Conservation (phyloP, 257 asterid genomes). For the Solanum neorickii region DNA sequence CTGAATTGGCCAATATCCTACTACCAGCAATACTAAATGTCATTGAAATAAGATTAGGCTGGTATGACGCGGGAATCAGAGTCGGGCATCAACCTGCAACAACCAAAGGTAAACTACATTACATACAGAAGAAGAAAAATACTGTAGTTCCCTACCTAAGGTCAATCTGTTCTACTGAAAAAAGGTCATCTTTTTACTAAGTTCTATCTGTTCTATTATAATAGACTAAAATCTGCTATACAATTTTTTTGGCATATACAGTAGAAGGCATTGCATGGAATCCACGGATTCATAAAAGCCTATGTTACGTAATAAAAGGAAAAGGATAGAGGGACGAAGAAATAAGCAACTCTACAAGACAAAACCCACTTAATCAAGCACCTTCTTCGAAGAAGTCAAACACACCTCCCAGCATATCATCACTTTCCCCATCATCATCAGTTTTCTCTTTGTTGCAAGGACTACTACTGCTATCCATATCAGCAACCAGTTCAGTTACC, state of each 20-base stretch:
- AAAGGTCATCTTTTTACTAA: not conserved
- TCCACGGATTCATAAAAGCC: not conserved
- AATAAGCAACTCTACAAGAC: not conserved
- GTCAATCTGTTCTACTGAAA: not conserved
- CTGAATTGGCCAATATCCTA: not conserved
- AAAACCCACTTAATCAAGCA: not conserved
- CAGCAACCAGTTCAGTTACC: conserved; percentile 14
- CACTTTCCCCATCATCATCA: conserved; percentile 32
- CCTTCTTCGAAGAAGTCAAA: conserved; percentile 46
- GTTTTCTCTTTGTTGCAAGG: conserved; percentile 20
- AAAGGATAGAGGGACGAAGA: not conserved
- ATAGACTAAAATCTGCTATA: not conserved
- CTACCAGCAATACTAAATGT: not conserved
- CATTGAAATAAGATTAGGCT: not conserved
- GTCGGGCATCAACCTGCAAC: conserved; percentile 11
- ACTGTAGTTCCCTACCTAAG: not conserved
- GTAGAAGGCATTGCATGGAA: not conserved
- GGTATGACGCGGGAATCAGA: not conserved
- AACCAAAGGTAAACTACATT: not conserved
- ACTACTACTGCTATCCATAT: conserved; percentile 12
- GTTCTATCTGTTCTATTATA: not conserved
- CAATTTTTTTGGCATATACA: not conserved
- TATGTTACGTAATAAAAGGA: not conserved
- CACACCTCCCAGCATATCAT: conserved; percentile 37
- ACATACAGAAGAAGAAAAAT: not conserved